Conservation (phyloP, 768 basidiomycete genomes). For the Lactarius psammicola region DNA sequence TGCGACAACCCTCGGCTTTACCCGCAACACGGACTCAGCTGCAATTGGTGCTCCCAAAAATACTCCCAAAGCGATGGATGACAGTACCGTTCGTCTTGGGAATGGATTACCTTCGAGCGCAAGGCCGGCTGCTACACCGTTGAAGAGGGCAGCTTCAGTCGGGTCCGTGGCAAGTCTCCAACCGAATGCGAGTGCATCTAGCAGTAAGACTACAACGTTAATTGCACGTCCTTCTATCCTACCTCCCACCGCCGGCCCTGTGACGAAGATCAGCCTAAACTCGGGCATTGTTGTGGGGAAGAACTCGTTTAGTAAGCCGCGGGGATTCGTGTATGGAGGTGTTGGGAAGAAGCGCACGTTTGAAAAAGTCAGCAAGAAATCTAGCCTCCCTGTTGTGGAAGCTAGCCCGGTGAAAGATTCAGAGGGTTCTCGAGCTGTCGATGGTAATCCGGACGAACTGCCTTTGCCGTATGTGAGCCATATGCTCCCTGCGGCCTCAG, state of each 20-base stretch:
- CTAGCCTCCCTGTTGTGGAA: conserved; percentile 44
- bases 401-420: conserved; percentile 47
- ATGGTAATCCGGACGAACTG: background rate
- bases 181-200: conserved; percentile 8
- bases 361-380: conserved; percentile 43
- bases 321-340: conserved; percentile 28
- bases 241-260: conserved; percentile 6
- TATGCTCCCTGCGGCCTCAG: background rate
- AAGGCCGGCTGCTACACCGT: conserved; percentile 5
- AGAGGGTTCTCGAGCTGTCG: background rate
- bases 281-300: conserved; percentile 32
- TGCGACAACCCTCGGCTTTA: conserved; percentile 70
- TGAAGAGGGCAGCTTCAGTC: conserved; percentile 17
- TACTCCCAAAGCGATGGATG: conserved; percentile 24
- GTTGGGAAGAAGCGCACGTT: conserved; percentile 30
- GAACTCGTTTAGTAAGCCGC: conserved; percentile 11
- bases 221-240: background rate
- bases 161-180: conserved; percentile 1
- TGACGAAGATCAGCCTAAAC: conserved; percentile 28
- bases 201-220: background rate
- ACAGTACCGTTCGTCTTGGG: conserved; percentile 20
- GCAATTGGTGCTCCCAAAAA: conserved; percentile 22
- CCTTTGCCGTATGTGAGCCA: background rate
- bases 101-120: background rate
- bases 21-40: conserved; percentile 35